Conservation (phyloP, 805 yeast species). For the Kockiozyma suomiensis region DNA sequence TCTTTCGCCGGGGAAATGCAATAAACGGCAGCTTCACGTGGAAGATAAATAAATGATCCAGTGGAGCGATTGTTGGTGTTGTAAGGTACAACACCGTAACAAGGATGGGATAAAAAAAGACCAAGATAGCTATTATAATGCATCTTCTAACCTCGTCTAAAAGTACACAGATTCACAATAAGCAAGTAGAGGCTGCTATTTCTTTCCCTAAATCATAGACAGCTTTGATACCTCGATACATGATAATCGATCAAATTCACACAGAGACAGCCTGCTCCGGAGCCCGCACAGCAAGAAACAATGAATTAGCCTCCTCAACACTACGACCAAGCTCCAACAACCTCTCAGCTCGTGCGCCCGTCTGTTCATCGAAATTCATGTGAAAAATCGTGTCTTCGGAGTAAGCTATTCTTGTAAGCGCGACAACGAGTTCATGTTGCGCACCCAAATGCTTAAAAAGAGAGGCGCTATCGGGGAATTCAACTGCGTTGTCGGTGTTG, state of each 20-base stretch:
- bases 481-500: background rate
- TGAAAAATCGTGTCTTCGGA: slow-evolving; percentile 24
- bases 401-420: slow-evolving; percentile 39
- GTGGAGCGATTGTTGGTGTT: too few species aligned
- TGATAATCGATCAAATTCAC: background rate
- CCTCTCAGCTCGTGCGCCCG: slow-evolving; percentile 69
- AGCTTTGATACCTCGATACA: too few species aligned
- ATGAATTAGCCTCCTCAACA: slow-evolving; percentile 76
- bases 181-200: too few species aligned
- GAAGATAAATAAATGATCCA: too few species aligned
- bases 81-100: too few species aligned
- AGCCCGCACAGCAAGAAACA: slow-evolving; percentile 61
- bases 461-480: slow-evolving; percentile 1
- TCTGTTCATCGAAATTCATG: slow-evolving; percentile 54
- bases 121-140: too few species aligned
- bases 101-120: too few species aligned
- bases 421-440: slow-evolving; percentile 35
- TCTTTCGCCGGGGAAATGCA: too few species aligned
- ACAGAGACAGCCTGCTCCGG: background rate
- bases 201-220: too few species aligned
- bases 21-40: too few species aligned
- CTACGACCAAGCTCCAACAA: slow-evolving; percentile 68
- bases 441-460: slow-evolving; percentile 19
- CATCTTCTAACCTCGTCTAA: too few species aligned
- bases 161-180: too few species aligned